These are phyloP conservation scores for Botrytis elliptica DNA, from an alignment of 2,329 filamentous ascomycete genomes.

Conservation along the genomic window DNA sequence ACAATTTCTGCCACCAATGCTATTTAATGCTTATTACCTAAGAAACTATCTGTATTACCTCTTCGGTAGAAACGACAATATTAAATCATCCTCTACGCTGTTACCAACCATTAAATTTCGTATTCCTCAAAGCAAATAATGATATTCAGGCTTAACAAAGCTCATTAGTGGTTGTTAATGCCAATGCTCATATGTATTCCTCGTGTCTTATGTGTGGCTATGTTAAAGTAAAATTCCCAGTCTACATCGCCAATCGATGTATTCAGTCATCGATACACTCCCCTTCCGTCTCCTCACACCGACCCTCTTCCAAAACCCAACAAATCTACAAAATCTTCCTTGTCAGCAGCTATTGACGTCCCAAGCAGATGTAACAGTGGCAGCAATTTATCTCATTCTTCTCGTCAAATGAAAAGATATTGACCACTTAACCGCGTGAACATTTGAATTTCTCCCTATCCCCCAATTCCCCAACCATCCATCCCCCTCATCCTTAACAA, in stretches of 20 bases:
- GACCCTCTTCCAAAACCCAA: background rate
- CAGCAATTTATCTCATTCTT: background rate
- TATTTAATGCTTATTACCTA: background rate
- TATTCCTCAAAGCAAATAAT: background rate
- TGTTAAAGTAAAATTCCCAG: background rate
- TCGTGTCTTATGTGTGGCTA: background rate
- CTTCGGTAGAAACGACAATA: background rate
- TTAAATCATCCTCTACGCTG: background rate
- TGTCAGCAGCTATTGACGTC: background rate
- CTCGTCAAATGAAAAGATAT: background rate
- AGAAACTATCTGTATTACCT: background rate
- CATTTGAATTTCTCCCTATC: background rate
- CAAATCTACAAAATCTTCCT: background rate
- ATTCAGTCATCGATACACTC: background rate
- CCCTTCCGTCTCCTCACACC: background rate
- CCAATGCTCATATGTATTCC: conserved; percentile 2
- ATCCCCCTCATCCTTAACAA: background rate
- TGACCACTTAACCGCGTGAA: background rate
- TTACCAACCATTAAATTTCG: background rate
- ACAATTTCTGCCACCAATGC: background rate
- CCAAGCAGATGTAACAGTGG: background rate
- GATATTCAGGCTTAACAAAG: background rate
- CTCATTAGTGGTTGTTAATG: background rate
- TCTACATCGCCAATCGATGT: background rate
- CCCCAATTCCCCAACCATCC: background rate